Percentiles rank a stretch among this genome's conserved stretches.
Conservation (phyloP, 305 asterid genomes). For the Lippia alba region DNA sequence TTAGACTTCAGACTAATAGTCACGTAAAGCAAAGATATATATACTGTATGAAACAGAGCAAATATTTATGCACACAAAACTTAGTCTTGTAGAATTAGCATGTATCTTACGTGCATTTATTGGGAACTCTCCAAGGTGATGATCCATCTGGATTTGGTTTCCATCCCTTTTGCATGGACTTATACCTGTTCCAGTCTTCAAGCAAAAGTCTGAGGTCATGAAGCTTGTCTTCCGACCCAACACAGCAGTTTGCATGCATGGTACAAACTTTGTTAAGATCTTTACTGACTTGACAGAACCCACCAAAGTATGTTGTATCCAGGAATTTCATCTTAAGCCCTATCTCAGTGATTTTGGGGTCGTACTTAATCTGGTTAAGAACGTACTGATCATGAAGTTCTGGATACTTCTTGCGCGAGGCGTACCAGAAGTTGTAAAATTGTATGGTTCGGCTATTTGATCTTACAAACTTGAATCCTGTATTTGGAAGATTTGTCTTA, state of each 20-base stretch:
- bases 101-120: no score
- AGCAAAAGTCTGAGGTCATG: constrained; percentile 61
- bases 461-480: constrained; percentile 59
- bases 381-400: constrained; percentile 60
- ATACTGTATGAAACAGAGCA: no score
- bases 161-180: constrained; percentile 29
- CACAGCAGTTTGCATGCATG: constrained; percentile 64
- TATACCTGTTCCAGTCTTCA: constrained; percentile 54
- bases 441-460: constrained; percentile 55
- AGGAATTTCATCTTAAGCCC: constrained; percentile 49
- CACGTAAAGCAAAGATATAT: no score
- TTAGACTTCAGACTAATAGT: no score
- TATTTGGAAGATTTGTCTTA: constrained; percentile 46
- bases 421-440: constrained; percentile 62
- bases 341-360: constrained; percentile 40
- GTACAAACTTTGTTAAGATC: constrained; percentile 56
- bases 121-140: constrained; percentile 36
- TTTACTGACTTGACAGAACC: constrained; percentile 60
- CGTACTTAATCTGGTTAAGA: constrained; percentile 49
- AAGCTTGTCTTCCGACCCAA: constrained; percentile 54
- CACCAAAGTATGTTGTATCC: constrained; percentile 56
- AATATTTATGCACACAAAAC: no score
- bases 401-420: constrained; percentile 45
- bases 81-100: no score
- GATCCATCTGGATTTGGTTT: constrained; percentile 7